phyloP scores from a whole-genome alignment of 1,284 basidiomycete species.

The Cryptococcus sp. region DNA sequence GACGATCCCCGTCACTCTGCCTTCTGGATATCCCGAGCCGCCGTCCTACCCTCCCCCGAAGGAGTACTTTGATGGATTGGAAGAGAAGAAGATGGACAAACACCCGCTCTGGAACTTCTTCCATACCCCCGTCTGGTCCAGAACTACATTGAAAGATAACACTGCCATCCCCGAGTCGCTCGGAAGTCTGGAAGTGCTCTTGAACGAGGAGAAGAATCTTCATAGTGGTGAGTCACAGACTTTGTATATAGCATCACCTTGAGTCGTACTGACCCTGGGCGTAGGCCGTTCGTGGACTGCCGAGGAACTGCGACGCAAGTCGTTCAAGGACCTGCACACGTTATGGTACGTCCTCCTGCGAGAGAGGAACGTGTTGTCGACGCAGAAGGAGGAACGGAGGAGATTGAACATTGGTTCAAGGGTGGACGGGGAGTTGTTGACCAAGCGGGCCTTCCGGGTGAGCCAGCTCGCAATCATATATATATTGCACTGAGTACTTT shows the following conservation, averaged over 20 bases:
- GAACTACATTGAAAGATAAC: slow-evolving; percentile 11
- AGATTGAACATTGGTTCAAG: slow-evolving; percentile 59
- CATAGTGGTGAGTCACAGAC: slow-evolving; percentile 34
- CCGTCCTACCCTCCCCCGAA: slow-evolving; percentile 35
- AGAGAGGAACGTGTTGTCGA: slow-evolving; percentile 84
- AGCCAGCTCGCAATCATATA: slow-evolving; percentile 17
- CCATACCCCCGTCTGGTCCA: slow-evolving; percentile 32
- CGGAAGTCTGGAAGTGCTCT: slow-evolving; percentile 34
- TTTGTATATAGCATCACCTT: too few species aligned
- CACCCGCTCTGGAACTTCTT: slow-evolving; percentile 55
- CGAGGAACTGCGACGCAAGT: slow-evolving; percentile 80
- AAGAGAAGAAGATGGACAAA: slow-evolving; percentile 19
- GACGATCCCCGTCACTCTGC: slow-evolving; percentile 32
- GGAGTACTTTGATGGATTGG: slow-evolving; percentile 32
- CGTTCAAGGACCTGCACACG: slow-evolving; percentile 86
- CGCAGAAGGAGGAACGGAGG: slow-evolving; percentile 76
- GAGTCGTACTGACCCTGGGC: background rate
- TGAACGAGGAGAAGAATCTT: slow-evolving; percentile 30
- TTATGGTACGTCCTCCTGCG: slow-evolving; percentile 87
- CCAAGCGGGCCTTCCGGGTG: slow-evolving; percentile 41
- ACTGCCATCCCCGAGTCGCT: slow-evolving; percentile 21
- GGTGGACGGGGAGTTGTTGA: slow-evolving; percentile 40
- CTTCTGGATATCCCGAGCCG: slow-evolving; percentile 45
- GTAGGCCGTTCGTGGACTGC: slow-evolving; percentile 83
- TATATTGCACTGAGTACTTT: background rate